A percentile compares a stretch with the other conserved stretches of the same genome.
These are phyloP conservation scores for Striga hermonthica DNA, from an alignment of 305 asterid species.

Conservation along the genomic window DNA sequence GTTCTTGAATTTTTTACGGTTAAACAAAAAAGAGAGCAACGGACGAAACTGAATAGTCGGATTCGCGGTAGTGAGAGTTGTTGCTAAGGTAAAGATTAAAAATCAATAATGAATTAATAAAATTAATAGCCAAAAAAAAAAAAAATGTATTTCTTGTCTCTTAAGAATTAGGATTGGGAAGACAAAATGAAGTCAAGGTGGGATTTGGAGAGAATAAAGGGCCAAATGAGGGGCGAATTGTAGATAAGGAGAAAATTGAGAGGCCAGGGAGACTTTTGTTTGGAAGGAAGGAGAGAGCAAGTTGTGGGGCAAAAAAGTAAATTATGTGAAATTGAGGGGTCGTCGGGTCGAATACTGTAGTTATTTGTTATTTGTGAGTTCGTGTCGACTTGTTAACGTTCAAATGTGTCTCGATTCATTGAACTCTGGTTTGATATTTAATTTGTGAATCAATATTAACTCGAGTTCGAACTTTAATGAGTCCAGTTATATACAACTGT, in stretches of 20 bases:
- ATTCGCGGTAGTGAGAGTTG: constrained; percentile 46
- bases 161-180: constrained; percentile 19
- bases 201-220: not conserved
- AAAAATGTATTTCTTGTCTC: constrained; percentile 31
- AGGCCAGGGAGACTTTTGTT: not conserved
- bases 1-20: constrained; percentile 23
- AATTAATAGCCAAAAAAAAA: not conserved
- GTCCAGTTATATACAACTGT: too few relatives aligned
- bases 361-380: too few relatives aligned
- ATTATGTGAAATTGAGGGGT: not conserved
- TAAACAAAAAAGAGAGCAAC: constrained; percentile 26
- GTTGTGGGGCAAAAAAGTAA: not conserved
- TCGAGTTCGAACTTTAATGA: too few relatives aligned
- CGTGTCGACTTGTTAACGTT: too few relatives aligned
- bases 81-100: constrained; percentile 17
- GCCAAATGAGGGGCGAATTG: not conserved
- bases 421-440: too few relatives aligned
- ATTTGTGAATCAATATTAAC: too few relatives aligned
- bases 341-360: not conserved
- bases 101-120: constrained; percentile 5
- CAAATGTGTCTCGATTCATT: too few relatives aligned
- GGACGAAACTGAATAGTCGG: constrained; percentile 52
- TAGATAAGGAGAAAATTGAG: not conserved
- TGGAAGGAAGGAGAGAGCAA: not conserved
- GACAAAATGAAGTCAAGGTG: not conserved